These are phyloP conservation scores for Pichia inconspicua DNA, from an alignment of 1,139 yeast species.

Conservation along the genomic window DNA sequence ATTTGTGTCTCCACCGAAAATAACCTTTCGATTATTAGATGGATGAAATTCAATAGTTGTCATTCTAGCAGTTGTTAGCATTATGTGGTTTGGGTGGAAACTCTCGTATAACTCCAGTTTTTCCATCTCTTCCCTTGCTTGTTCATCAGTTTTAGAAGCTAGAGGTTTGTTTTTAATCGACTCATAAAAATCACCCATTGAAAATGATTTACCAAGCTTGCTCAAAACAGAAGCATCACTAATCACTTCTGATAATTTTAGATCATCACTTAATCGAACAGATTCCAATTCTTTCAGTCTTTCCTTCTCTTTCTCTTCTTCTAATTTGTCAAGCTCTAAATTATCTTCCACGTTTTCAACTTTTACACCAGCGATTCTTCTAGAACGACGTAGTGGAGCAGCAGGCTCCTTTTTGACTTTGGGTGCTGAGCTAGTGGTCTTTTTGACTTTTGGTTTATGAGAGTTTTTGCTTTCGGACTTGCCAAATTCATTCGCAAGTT, in stretches of 20 bases:
- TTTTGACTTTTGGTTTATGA: conserved; percentile 19
- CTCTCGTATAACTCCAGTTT: conserved; percentile 43
- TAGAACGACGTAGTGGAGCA: conserved; percentile 54
- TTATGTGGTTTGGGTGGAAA: conserved; percentile 64
- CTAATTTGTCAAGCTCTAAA: conserved; percentile 11
- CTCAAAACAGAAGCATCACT: conserved; percentile 22
- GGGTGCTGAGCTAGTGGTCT: conserved; percentile 15
- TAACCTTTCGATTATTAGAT: conserved; percentile 47
- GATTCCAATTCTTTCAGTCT: conserved; percentile 45
- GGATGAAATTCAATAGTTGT: conserved; percentile 76
- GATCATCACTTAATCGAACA: conserved; percentile 55
- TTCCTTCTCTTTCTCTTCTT: conserved; percentile 34
- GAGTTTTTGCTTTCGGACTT: conserved; percentile 11
- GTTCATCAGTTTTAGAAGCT: conserved; percentile 34
- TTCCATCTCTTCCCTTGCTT: conserved; percentile 46
- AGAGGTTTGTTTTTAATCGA: conserved; percentile 30
- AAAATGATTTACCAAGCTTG: conserved; percentile 46
- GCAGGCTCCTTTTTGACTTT: conserved; percentile 24
- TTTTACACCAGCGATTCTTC: conserved; percentile 58
- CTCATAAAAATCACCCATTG: conserved; percentile 76
- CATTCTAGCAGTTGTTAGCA: conserved; percentile 65
- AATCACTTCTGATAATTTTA: conserved; percentile 50
- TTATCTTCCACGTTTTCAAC: conserved; percentile 33
- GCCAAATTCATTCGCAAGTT: conserved; percentile 32
- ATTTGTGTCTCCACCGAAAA: conserved; percentile 78